Conservation (phyloP, 192 early-diverging fungal species). For the Podila minutissima region DNA sequence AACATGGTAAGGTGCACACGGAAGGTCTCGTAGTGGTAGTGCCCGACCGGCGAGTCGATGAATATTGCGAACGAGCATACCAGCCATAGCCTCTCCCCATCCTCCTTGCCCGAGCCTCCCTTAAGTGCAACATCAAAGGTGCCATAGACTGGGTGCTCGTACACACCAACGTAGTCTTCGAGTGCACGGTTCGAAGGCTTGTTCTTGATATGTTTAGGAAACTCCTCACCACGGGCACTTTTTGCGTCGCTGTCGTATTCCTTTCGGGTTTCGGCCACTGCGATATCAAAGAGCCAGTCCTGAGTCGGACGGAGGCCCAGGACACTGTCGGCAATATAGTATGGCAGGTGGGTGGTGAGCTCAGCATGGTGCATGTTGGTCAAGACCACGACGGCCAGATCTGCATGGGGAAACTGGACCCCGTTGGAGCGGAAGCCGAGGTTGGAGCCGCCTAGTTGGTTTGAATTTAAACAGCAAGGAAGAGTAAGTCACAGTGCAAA, state of each 20-base stretch:
- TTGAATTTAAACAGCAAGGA: background rate
- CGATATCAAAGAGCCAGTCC: slow-evolving; percentile 18
- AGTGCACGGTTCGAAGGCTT: background rate
- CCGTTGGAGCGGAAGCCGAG: slow-evolving; percentile 10
- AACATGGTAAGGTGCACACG: too few species aligned
- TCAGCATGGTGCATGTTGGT: too few species aligned
- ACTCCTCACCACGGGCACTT: background rate
- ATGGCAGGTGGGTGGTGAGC: background rate
- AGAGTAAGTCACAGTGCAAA: too few species aligned
- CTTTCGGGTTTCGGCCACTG: background rate
- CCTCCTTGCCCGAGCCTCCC: too few species aligned
- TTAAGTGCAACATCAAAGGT: too few species aligned
- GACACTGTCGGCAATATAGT: slow-evolving; percentile 18
- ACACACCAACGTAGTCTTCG: slow-evolving; percentile 6
- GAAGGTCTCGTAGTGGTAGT: too few species aligned
- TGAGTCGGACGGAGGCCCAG: slow-evolving; percentile 12
- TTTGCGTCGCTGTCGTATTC: background rate
- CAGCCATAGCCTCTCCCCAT: too few species aligned
- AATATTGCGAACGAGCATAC: too few species aligned
- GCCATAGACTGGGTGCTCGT: slow-evolving; percentile 8
- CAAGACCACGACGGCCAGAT: slow-evolving; percentile 1
- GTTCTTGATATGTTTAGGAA: slow-evolving; percentile 3
- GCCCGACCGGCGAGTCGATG: too few species aligned
- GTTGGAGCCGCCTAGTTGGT: slow-evolving; percentile 1
- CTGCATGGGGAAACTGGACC: slow-evolving; percentile 3